Evolutionary conservation across 768 basidiomycete genomes (phyloP).

Genomic region (Trametes elegans): DNA sequence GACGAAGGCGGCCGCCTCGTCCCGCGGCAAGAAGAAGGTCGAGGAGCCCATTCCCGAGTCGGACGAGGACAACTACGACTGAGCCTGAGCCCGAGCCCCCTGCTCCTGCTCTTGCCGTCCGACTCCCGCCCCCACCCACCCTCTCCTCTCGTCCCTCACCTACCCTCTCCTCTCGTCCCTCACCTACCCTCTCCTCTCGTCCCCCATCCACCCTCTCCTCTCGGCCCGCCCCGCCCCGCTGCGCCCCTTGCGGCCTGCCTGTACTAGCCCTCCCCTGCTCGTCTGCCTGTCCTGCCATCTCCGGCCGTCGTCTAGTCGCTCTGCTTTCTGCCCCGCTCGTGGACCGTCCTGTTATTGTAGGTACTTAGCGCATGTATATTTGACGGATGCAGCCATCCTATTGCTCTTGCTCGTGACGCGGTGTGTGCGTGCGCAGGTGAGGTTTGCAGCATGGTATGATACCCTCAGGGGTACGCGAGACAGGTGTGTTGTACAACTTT

Average conservation of each 20-base stretch:
- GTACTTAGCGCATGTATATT: slow-evolving; percentile 14
- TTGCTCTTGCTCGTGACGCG: neutral
- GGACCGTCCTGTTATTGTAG: slow-evolving; percentile 11
- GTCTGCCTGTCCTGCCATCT: slow-evolving; percentile 1
- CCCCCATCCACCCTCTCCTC: too few species aligned
- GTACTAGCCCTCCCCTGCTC: neutral
- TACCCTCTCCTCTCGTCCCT: too few species aligned
- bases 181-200: too few species aligned
- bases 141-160: too few species aligned
- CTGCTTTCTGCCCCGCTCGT: slow-evolving; percentile 5
- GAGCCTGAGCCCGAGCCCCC: neutral
- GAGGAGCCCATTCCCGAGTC: slow-evolving; percentile 21
- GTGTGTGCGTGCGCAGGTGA: too few species aligned
- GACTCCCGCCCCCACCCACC: too few species aligned
- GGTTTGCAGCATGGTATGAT: too few species aligned
- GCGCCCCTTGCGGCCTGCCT: too few species aligned
- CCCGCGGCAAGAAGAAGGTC: slow-evolving; percentile 24
- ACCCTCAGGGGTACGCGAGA: too few species aligned
- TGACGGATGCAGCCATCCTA: slow-evolving; percentile 7
- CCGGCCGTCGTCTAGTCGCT: slow-evolving; percentile 1
- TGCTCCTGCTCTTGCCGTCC: too few species aligned
- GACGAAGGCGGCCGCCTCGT: slow-evolving; percentile 23
- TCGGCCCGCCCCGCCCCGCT: too few species aligned
- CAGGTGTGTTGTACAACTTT: too few species aligned
- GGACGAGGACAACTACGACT: slow-evolving; percentile 22